phyloP scores from a whole-genome alignment of 2,329 filamentous ascomycete species.

The Esteya vermicola region DNA sequence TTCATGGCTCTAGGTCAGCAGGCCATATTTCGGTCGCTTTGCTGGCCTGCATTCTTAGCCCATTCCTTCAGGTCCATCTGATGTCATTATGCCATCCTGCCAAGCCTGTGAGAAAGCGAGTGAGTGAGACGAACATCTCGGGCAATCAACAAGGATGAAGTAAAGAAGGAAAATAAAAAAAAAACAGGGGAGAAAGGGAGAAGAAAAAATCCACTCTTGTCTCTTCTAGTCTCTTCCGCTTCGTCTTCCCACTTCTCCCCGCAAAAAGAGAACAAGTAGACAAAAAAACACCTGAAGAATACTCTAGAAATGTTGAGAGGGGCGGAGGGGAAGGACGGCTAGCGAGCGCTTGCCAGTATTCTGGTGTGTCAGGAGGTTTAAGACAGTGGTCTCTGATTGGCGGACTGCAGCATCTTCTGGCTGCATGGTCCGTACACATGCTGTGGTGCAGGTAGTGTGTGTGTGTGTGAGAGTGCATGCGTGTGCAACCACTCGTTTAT shows the following conservation, averaged over 20 bases:
- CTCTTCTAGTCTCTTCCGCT: too few relatives aligned
- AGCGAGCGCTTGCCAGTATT: neutral
- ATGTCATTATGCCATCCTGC: neutral
- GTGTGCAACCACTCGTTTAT: conserved; percentile 6
- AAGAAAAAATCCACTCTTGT: too few relatives aligned
- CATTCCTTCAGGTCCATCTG: neutral
- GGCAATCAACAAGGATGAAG: too few relatives aligned
- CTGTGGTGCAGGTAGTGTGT: conserved; percentile 8
- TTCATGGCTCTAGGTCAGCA: too few relatives aligned
- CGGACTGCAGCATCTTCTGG: conserved; percentile 4
- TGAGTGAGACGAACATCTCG: too few relatives aligned
- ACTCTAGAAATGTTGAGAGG: neutral
- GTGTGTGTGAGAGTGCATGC: too few relatives aligned
- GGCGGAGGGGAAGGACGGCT: conserved; percentile 2
- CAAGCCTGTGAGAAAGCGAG: too few relatives aligned
- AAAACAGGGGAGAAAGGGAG: too few relatives aligned
- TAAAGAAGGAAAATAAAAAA: too few relatives aligned
- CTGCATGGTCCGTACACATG: conserved; percentile 7
- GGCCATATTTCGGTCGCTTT: too few relatives aligned
- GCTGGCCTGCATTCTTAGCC: too few relatives aligned
- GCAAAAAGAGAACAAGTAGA: neutral
- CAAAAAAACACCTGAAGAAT: neutral
- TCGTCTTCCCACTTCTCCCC: too few relatives aligned
- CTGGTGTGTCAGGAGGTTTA: conserved; percentile 12
- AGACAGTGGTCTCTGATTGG: conserved; percentile 9